Base-by-base conservation (phyloP, 352 stramenopile species). In the Pythium oligandrum region DNA sequence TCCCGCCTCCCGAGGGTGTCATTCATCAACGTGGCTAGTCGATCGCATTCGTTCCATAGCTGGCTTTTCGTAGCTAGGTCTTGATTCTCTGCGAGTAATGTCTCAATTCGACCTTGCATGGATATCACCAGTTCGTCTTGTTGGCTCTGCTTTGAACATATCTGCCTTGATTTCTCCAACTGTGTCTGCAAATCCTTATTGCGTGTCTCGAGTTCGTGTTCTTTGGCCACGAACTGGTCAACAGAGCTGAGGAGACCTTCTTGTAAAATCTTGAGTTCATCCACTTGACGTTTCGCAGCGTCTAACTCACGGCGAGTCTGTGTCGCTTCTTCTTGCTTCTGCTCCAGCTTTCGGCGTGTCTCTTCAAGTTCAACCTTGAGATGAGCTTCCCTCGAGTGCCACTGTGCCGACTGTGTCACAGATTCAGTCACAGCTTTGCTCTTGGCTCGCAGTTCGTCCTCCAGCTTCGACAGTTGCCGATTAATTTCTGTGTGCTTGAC, bases 231-330 rank as follows among this genome's bases (percentile, higher is more conserved):
- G 44, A 82, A 70, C 36, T 76, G 68, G 26, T 88, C 75, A 8
- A 90, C 69, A 0, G 73, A 81, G 5, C 63, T 43, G 4, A 93
- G 68, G 2, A 93, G 12, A 33, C 86, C 78, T 37, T 93, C 82
- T 46, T 93, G 82, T 1, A 93, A 61, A 0, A 58, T 53, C 38
- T 87, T 84, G 9, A 89, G 56, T 46, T 89, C 82, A 4, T 87
- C 65, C 2, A 89, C 55, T 51, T 83, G 72, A 6, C 2, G 47
- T 7, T 60, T 63, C 7, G 52, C 9, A 7, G 40, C 55, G 1
- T 79, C 62, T 1, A 57, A 48, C 34, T 63, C 12, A 26, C 17
- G 17, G 17, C 17, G 17, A 26, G 17, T 26, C 44, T 78, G 53
- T 40, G 3, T 39, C 11, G 11, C 48, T n/a, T 42, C 35, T n/a